Base-by-base conservation (phyloP, 306 rosid genomes). In the Prunus padus region DNA sequence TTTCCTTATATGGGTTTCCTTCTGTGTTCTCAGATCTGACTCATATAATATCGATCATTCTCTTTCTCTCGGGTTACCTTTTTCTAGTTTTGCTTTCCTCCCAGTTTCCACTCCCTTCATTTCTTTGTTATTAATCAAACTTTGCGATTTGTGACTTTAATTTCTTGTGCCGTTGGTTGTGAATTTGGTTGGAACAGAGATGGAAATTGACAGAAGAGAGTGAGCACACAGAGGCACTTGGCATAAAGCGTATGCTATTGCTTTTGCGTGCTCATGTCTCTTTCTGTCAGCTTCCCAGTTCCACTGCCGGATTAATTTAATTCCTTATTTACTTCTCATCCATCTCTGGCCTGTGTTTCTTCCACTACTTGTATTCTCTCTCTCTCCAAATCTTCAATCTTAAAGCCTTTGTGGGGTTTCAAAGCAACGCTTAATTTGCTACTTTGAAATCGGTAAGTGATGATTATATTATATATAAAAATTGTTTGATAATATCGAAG, bases 121-220 rank as follows among this genome's bases (percentile, higher is more conserved):
- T n/a, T 15, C 47, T 20, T 50, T 40, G 14, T 55, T 55, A 55
- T 10, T 55, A 55, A 20, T 55, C 15, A 55, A 55, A 55, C 22
- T n/a, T 20, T 55, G 14, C 11, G 5, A 20, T n/a, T 55, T 20
- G 61, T 55, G 12, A 26, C 23, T 55, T 3, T 18, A 50, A n/a
- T 3, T 20, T 55, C 9, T 20, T 55, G 61, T 55, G 61, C 12
- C 23, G 42, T 51, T 5, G 61, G 4, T 3, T 8, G 11, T 55
- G 22, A 11, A 55, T 81, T 64, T 78, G 61, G 56, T 47, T 72
- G 87, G 88, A 67, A 87, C 85, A 80, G 14, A 30, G 45, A 19
- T 84, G 52, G 97, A 91, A 89, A 87, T 91, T 93, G 98, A 93
- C 98, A 93, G 98, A 93, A 93, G 98, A 93, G 98, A 93, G 98